Base-by-base conservation (phyloP, 2,329 filamentous ascomycete species). In the Ophiostoma perfectum region DNA sequence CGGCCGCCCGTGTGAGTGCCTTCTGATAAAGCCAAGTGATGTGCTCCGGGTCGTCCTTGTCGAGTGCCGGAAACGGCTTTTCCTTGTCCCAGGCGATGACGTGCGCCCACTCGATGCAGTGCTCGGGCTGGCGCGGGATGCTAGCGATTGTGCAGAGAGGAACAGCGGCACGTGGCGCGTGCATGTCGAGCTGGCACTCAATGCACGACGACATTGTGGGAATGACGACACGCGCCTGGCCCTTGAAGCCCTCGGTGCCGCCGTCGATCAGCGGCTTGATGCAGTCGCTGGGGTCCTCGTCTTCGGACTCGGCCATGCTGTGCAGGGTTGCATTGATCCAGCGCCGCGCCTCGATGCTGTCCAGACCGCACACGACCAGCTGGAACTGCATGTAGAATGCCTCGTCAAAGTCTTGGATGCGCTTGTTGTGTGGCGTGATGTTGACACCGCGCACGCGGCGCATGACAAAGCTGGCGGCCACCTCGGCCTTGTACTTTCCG, bases 31-130 rank as follows among this genome's bases (percentile, higher is more conserved):
- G 85, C 95, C 95, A 99, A n/a, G 89, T 91, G 75, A 99, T 95
- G 78, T 99, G 95, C 76, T 96, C 92, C 55, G 96, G 91, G 75
- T 99, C 92, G 78, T 99, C 96, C 74, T 92, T 97, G 79, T 99
- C 95, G 64, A 99, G 89, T 47, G 86, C 84, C 18, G 93, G 88
- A 72, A 94, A 96, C 71, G 90, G 90, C 76, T 90, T 89, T 75
- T 92, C 88, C 73, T 90, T 86, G 71, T 97, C 93, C 95, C 95
- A 99, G 55, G 95, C 95, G 71, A 99, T 97, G 75, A 98, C 90
- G 77, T 98, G 94, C 0, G 95, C 96, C 95, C 95, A 99, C 80
- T 99, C 95, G 75, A 99, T 91, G 77, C 95, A 99, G 80, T 99
- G 95, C 77, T 98, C 93, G 0, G 95, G 95, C 76, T 99, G 95